Percentiles rank a stretch among this genome's conserved stretches.
Evolutionary conservation across 805 yeast genomes (phyloP).

Genomic region (Clavispora carvajalis): DNA sequence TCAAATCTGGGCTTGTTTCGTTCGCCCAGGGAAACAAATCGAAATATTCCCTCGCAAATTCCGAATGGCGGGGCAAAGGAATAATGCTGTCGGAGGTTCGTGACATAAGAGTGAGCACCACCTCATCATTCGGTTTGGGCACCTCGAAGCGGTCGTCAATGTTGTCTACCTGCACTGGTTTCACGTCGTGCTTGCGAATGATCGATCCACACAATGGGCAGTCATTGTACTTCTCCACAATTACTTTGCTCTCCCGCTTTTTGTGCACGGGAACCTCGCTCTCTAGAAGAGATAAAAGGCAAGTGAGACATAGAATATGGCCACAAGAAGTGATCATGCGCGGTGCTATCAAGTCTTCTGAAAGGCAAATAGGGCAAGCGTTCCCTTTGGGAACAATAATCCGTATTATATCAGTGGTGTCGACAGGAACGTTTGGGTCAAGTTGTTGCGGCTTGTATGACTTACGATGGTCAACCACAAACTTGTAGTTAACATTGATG

Average conservation of each 20-base stretch:
- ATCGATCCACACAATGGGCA: conserved; percentile 77
- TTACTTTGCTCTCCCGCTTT: conserved; percentile 29
- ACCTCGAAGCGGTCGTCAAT: conserved; percentile 51
- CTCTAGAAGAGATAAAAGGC: conserved; percentile 67
- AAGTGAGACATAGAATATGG: conserved; percentile 81
- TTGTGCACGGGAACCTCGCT: conserved; percentile 41
- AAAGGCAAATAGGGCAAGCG: conserved; percentile 87
- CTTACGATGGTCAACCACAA: conserved; percentile 65
- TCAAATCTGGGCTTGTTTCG: conserved; percentile 20
- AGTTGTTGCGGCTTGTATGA: conserved; percentile 52
- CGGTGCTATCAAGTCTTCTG: conserved; percentile 83
- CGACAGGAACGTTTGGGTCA: conserved; percentile 75
- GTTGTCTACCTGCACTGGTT: conserved; percentile 54
- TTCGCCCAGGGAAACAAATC: conserved; percentile 54
- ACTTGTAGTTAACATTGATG: conserved; percentile 79
- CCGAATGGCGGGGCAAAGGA: conserved; percentile 44
- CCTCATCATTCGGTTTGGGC: conserved; percentile 54
- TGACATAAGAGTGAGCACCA: conserved; percentile 59
- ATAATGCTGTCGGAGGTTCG: conserved; percentile 39
- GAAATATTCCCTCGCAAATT: conserved; percentile 22
- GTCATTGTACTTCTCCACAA: conserved; percentile 49
- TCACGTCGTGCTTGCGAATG: conserved; percentile 47
- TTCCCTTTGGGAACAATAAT: conserved; percentile 72
- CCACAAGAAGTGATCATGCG: conserved; percentile 91
- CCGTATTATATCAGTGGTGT: conserved; percentile 55